A percentile compares a stretch with the other conserved stretches of the same genome.
Conservation (phyloP, 345 rosid species). For the Citrus maxima region DNA sequence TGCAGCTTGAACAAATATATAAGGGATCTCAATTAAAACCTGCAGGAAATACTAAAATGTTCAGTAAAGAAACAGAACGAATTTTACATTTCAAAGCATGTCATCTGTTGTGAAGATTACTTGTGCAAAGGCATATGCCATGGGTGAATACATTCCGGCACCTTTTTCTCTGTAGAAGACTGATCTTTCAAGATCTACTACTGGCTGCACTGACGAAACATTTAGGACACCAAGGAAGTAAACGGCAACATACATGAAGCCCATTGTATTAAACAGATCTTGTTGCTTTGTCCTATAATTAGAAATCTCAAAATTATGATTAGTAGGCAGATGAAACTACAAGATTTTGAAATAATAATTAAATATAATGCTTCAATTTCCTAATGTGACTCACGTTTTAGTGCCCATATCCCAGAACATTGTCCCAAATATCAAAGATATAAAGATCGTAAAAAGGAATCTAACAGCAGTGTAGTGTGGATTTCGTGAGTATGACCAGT, state of each 20-base stretch:
- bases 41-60: slow-evolving; percentile 2
- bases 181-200: slow-evolving; percentile 47
- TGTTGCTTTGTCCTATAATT: slow-evolving; percentile 20
- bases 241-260: slow-evolving; percentile 46
- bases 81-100: neutral
- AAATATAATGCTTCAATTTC: neutral
- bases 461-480: slow-evolving; percentile 45
- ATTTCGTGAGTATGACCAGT: slow-evolving; percentile 43
- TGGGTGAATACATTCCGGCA: slow-evolving; percentile 52
- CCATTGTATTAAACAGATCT: slow-evolving; percentile 51
- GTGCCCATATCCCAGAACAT: slow-evolving; percentile 42
- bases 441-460: slow-evolving; percentile 30
- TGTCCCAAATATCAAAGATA: slow-evolving; percentile 37
- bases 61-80: neutral
- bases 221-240: slow-evolving; percentile 53
- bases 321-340: neutral
- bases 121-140: slow-evolving; percentile 24
- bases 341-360: neutral
- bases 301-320: neutral
- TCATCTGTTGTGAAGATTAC: slow-evolving; percentile 28
- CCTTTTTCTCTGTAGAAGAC: slow-evolving; percentile 60
- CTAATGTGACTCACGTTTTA: slow-evolving; percentile 23
- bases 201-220: slow-evolving; percentile 44
- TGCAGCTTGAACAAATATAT: slow-evolving; percentile 30
- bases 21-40: slow-evolving; percentile 42